phyloP scores from a whole-genome alignment of 345 rosid genomes.

The Bruguiera parviflora region DNA sequence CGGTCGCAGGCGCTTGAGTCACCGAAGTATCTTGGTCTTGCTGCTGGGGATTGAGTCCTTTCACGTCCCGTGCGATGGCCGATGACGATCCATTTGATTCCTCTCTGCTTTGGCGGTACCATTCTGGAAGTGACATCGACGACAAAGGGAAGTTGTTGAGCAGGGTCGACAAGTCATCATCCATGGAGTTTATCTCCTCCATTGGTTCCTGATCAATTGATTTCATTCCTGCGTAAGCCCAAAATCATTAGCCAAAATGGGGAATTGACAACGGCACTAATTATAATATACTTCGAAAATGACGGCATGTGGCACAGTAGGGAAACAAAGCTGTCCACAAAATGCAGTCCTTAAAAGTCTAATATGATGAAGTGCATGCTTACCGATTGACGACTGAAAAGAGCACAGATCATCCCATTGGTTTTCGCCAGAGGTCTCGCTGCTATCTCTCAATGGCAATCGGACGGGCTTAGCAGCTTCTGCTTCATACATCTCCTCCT shows the following conservation, averaged over 20 bases:
- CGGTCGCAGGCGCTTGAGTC: background rate
- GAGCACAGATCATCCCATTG: slow-evolving; percentile 34
- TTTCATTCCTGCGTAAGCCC: slow-evolving; percentile 26
- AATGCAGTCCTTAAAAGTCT: background rate
- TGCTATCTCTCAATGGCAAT: slow-evolving; percentile 5
- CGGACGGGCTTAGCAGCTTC: slow-evolving; percentile 10
- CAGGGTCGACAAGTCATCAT: slow-evolving; percentile 59
- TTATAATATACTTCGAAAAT: background rate
- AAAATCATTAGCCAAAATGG: background rate
- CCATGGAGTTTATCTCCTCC: slow-evolving; percentile 45
- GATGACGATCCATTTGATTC: slow-evolving; percentile 20
- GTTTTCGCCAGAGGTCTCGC: slow-evolving; percentile 23
- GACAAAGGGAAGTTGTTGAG: slow-evolving; percentile 54
- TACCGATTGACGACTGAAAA: slow-evolving; percentile 50
- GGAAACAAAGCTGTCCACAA: background rate
- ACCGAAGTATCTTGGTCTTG: slow-evolving; percentile 3
- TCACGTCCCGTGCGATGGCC: slow-evolving; percentile 12
- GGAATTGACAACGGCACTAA: background rate
- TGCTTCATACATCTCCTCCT: background rate
- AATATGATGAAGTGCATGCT: background rate
- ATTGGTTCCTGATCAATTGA: slow-evolving; percentile 26
- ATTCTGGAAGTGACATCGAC: slow-evolving; percentile 55
- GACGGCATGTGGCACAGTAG: background rate
- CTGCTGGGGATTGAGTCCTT: slow-evolving; percentile 15
- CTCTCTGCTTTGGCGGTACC: slow-evolving; percentile 38